A percentile compares a stretch with the other conserved stretches of the same genome.
These are phyloP conservation scores for Groenewaldozyma auringiensis DNA, from an alignment of 1,139 yeast species.

Conservation along the genomic window DNA sequence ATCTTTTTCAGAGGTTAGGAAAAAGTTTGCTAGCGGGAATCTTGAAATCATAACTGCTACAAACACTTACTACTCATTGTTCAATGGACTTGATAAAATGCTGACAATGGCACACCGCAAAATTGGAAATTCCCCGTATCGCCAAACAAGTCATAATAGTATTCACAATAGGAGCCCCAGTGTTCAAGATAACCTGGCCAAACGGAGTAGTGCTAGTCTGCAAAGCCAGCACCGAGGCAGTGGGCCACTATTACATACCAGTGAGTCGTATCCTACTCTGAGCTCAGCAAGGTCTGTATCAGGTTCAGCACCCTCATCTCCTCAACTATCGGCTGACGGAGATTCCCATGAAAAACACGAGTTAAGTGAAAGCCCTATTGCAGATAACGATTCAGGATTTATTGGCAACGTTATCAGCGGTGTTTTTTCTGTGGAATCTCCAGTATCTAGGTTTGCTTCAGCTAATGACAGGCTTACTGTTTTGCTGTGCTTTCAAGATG, in stretches of 20 bases:
- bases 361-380: not conserved
- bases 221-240: too few species aligned
- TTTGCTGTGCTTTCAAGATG: slow-evolving; percentile 55
- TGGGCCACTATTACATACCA: not conserved
- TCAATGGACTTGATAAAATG: slow-evolving; percentile 62
- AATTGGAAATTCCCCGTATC: slow-evolving; percentile 32
- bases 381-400: slow-evolving; percentile 31
- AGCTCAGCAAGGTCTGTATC: not conserved
- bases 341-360: not conserved
- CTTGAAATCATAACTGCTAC: slow-evolving; percentile 2
- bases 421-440: slow-evolving; percentile 74
- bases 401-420: slow-evolving; percentile 77
- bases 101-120: slow-evolving; percentile 50
- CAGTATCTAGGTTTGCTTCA: slow-evolving; percentile 48
- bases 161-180: not conserved
- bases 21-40: not conserved
- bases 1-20: not conserved
- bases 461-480: slow-evolving; percentile 45
- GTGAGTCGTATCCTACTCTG: not conserved
- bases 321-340: slow-evolving; percentile 1
- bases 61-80: slow-evolving; percentile 16
- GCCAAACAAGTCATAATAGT: slow-evolving; percentile 19
- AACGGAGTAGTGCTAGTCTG: not conserved
- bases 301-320: slow-evolving; percentile 4
- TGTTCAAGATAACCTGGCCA: not conserved